phyloP scores from a whole-genome alignment of 2,329 filamentous ascomycete genomes.

The Phialemonium atrogriseum region DNA sequence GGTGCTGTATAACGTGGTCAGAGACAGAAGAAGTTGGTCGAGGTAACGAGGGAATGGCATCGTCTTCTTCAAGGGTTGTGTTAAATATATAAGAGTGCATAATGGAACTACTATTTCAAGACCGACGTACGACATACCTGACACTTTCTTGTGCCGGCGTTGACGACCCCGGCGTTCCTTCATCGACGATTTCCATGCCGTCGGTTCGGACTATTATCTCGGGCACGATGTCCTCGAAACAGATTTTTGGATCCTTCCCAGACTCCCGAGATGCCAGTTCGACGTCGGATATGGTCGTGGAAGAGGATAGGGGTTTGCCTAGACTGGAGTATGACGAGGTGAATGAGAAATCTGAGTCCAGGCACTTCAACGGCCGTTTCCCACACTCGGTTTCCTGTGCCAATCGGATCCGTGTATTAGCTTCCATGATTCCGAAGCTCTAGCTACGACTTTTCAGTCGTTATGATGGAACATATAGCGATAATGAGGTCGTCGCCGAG shows the following conservation, averaged over 20 bases:
- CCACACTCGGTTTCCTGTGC: conserved; percentile 24
- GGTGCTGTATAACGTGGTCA: too few relatives aligned
- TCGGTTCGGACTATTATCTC: conserved; percentile 39
- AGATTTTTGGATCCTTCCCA: conserved; percentile 1
- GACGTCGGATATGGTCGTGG: conserved; percentile 8
- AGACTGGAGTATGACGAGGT: conserved; percentile 9
- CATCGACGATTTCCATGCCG: conserved; percentile 28
- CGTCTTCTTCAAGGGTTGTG: too few relatives aligned
- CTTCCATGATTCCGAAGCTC: conserved; percentile 19
- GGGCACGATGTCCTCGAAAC: conserved; percentile 24
- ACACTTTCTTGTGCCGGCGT: conserved; percentile 6
- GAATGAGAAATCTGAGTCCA: conserved; percentile 23
- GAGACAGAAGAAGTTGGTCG: too few relatives aligned
- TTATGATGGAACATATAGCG: not conserved
- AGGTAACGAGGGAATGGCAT: too few relatives aligned
- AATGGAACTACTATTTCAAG: too few relatives aligned
- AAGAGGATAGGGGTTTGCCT: conserved; percentile 10
- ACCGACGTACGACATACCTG: conserved; percentile 12
- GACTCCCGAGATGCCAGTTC: too few relatives aligned
- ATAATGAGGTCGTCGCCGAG: too few relatives aligned
- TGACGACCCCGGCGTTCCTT: conserved; percentile 14
- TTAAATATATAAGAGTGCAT: conserved; percentile 1
- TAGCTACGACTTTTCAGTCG: conserved; percentile 1
- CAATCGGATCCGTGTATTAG: conserved; percentile 22
- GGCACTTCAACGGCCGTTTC: conserved; percentile 22